These are phyloP conservation scores for Nakazawaea pomicola DNA, from an alignment of 805 yeast genomes.

Conservation along the genomic window DNA sequence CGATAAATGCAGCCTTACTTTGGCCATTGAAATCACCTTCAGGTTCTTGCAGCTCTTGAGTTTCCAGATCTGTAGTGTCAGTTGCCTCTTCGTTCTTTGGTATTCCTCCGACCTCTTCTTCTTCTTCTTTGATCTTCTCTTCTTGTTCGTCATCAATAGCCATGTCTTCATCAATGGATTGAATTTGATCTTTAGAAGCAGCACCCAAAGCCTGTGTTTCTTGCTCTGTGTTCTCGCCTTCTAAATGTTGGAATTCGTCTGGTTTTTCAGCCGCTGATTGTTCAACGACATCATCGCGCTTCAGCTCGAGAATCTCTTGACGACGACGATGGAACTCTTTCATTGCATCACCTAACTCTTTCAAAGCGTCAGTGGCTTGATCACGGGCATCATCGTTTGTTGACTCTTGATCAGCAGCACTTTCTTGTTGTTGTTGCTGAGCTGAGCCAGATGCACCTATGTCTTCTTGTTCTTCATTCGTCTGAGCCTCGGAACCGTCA, in stretches of 20 bases:
- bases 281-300: conserved; percentile 42
- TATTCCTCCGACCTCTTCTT: conserved; percentile 22
- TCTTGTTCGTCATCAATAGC: conserved; percentile 72
- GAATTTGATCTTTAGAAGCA: conserved; percentile 75
- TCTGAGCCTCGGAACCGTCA: conserved; percentile 33
- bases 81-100: conserved; percentile 22
- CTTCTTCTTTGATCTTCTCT: conserved; percentile 26
- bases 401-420: conserved; percentile 28
- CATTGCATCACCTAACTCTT: conserved; percentile 85
- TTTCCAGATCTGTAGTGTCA: conserved; percentile 24
- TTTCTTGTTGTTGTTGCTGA: conserved; percentile 24
- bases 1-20: conserved; percentile 44
- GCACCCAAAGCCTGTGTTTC: conserved; percentile 94
- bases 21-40: conserved; percentile 46
- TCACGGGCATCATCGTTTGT: conserved; percentile 53
- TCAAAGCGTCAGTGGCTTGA: conserved; percentile 69
- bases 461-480: conserved; percentile 45
- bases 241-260: conserved; percentile 81
- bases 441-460: conserved; percentile 62
- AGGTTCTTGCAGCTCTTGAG: conserved; percentile 17
- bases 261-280: conserved; percentile 62
- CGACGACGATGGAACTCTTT: conserved; percentile 89
- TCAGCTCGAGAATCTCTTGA: conserved; percentile 76
- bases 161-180: conserved; percentile 70
- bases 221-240: conserved; percentile 69